Percentiles rank a stretch among this genome's conserved stretches.
phyloP scores from a whole-genome alignment of 495 filamentous ascomycete genomes.

The Lasiosphaeria miniovina region DNA sequence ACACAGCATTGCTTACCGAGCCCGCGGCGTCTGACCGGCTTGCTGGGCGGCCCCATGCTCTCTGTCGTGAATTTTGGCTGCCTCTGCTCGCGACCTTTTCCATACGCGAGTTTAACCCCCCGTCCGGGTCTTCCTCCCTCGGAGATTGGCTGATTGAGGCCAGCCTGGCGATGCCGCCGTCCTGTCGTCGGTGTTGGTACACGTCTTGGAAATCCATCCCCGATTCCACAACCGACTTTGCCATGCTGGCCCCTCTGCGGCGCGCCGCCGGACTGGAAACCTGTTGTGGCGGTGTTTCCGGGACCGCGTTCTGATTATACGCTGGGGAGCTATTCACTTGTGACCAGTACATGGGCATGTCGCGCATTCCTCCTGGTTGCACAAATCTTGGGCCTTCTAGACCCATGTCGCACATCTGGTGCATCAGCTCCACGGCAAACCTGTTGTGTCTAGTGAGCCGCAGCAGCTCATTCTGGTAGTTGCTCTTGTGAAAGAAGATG shows the following conservation, averaged over 20 bases:
- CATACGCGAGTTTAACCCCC: slow-evolving; percentile 8
- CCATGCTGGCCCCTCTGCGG: slow-evolving; percentile 21
- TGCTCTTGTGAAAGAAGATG: slow-evolving; percentile 97
- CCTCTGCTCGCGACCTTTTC: slow-evolving; percentile 20
- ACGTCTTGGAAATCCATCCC: slow-evolving; percentile 36
- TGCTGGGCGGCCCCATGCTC: slow-evolving; percentile 11
- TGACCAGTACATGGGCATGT: slow-evolving; percentile 49
- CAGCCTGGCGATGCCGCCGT: slow-evolving; percentile 15
- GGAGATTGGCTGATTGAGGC: slow-evolving; percentile 24
- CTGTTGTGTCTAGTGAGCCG: slow-evolving; percentile 90
- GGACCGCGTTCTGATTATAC: slow-evolving; percentile 12
- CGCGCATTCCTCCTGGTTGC: slow-evolving; percentile 58
- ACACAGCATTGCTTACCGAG: slow-evolving; percentile 18
- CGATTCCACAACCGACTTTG: slow-evolving; percentile 24
- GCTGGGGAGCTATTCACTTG: slow-evolving; percentile 33
- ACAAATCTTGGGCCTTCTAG: slow-evolving; percentile 83
- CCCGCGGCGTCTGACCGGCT: slow-evolving; percentile 14
- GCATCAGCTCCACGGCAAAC: slow-evolving; percentile 92
- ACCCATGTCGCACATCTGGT: slow-evolving; percentile 74
- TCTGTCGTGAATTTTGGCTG: slow-evolving; percentile 12
- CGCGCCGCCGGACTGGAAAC: neutral
- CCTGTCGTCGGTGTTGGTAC: slow-evolving; percentile 25
- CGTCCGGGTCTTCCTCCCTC: slow-evolving; percentile 19
- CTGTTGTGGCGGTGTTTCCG: slow-evolving; percentile 3
- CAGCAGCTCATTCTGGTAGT: slow-evolving; percentile 83